phyloP scores from a whole-genome alignment of 2,329 filamentous ascomycete genomes.

The Sporothrix globosa region DNA sequence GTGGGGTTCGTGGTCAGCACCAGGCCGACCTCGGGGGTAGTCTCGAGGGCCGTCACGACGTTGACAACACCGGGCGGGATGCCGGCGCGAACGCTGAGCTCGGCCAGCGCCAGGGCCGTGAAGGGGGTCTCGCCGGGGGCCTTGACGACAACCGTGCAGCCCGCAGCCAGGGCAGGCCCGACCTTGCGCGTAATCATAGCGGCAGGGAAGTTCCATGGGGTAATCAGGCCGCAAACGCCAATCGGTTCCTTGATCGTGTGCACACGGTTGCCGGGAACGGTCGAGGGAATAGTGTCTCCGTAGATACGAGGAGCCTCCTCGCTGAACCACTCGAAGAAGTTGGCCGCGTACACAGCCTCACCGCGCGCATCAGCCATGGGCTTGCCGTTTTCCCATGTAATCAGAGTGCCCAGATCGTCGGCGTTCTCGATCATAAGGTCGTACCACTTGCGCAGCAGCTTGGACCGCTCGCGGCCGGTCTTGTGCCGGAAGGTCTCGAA shows the following conservation, averaged over 20 bases:
- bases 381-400: constrained; percentile 91
- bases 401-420: constrained; percentile 78
- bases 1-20: constrained; percentile 74
- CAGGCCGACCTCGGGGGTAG: constrained; percentile 79
- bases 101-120: constrained; percentile 83
- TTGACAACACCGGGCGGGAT: constrained; percentile 92
- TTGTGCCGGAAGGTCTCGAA: constrained; percentile 70
- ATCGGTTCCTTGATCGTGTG: constrained; percentile 81
- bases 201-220: constrained; percentile 86
- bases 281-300: constrained; percentile 74
- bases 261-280: constrained; percentile 71
- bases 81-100: constrained; percentile 82
- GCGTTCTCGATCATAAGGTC: constrained; percentile 76
- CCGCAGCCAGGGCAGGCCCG: constrained; percentile 81
- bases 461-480: constrained; percentile 74
- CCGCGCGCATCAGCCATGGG: constrained; percentile 73
- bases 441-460: constrained; percentile 78
- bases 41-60: constrained; percentile 76
- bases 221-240: constrained; percentile 80
- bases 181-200: constrained; percentile 75
- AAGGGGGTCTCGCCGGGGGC: constrained; percentile 91
- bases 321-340: constrained; percentile 80
- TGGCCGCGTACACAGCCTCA: constrained; percentile 72
- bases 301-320: constrained; percentile 76
- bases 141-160: constrained; percentile 92